Conservation (phyloP, 2,329 filamentous ascomycete genomes). For the Exophiala spinifera region DNA sequence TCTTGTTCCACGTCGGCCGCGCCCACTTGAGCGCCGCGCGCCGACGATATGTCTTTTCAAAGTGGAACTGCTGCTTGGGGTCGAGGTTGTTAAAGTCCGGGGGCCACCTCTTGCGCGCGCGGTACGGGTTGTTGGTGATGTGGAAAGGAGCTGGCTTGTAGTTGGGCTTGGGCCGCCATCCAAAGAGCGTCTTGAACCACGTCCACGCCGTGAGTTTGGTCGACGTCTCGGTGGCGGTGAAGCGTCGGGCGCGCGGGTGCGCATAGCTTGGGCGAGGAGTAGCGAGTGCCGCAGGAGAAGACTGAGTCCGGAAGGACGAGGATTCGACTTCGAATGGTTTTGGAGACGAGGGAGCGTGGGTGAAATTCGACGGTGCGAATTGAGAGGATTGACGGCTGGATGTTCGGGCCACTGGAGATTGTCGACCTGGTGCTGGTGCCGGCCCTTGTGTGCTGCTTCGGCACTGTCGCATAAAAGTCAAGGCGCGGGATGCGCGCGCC, state of each 20-base stretch:
- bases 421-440: neutral
- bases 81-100: slow-evolving; percentile 62
- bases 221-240: slow-evolving; percentile 7
- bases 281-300: slow-evolving; percentile 2
- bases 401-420: neutral
- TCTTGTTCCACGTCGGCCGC: slow-evolving; percentile 56
- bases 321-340: neutral
- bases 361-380: slow-evolving; percentile 27
- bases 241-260: slow-evolving; percentile 5
- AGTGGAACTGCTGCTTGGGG: slow-evolving; percentile 64
- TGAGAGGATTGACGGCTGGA: slow-evolving; percentile 9
- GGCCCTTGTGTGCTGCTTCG: slow-evolving; percentile 2
- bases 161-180: slow-evolving; percentile 17
- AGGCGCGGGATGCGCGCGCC: slow-evolving; percentile 18
- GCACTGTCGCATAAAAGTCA: slow-evolving; percentile 26
- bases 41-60: slow-evolving; percentile 63
- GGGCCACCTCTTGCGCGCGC: slow-evolving; percentile 61
- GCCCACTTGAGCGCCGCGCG: slow-evolving; percentile 60
- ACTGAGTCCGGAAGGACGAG: neutral
- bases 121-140: slow-evolving; percentile 53
- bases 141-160: slow-evolving; percentile 27
- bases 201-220: slow-evolving; percentile 18
- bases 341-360: slow-evolving; percentile 7
- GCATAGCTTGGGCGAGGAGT: slow-evolving; percentile 14
- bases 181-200: slow-evolving; percentile 23